Evolutionary conservation across 768 basidiomycete species (phyloP).

Genomic region (Leccinum olivaceopallidum): DNA sequence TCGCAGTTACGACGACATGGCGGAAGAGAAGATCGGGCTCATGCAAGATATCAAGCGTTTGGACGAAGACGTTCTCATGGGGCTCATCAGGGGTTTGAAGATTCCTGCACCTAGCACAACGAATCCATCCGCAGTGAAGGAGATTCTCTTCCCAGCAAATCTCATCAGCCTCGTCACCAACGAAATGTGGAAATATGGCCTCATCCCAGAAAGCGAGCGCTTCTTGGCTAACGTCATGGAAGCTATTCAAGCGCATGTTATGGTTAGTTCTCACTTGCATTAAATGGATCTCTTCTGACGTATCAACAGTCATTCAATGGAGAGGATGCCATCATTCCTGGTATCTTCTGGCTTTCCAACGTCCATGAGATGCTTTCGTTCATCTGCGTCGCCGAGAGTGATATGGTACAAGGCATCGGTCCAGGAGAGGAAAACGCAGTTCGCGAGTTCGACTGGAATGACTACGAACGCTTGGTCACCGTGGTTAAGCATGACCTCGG

Average conservation of each 20-base stretch:
- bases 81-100: constrained; percentile 88
- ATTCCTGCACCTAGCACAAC: constrained; percentile 89
- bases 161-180: constrained; percentile 98
- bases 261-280: constrained; percentile 60
- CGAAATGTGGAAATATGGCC: constrained; percentile 99
- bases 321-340: constrained; percentile 94
- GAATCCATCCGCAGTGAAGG: constrained; percentile 92
- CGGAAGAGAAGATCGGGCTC: constrained; percentile 92
- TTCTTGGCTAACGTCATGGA: constrained; percentile 99
- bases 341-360: constrained; percentile 99
- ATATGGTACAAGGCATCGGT: constrained; percentile 97
- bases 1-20: constrained; percentile 79
- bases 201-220: constrained; percentile 94
- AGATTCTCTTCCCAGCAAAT: constrained; percentile 98
- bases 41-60: constrained; percentile 89
- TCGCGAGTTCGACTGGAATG: constrained; percentile 93
- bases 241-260: constrained; percentile 94
- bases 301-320: constrained; percentile 73
- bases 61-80: constrained; percentile 92
- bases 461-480: constrained; percentile 95
- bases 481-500: constrained; percentile 99
- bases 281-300: constrained; percentile 9
- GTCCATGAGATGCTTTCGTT: constrained; percentile 99
- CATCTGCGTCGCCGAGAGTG: constrained; percentile 97
- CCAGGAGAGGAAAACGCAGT: constrained; percentile 93